Conservation (phyloP, 257 asterid species). For the Solanum ossicruentum region DNA sequence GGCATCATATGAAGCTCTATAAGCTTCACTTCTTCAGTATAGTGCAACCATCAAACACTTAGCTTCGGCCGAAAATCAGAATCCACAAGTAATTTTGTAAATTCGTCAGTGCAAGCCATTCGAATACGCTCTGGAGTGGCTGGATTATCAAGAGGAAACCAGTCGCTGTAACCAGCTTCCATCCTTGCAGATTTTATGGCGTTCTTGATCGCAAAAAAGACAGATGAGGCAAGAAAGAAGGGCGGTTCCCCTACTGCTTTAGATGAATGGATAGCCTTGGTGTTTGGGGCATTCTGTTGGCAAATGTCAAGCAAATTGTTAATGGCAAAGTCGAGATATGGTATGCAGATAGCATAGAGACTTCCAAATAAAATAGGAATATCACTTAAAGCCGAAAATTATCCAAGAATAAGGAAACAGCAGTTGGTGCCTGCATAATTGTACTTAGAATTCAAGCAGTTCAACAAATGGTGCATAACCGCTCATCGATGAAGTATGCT, state of each 20-base stretch:
- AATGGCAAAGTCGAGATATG: neutral
- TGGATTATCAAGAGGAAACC: constrained; percentile 89
- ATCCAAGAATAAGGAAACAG: neutral
- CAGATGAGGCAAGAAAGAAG: constrained; percentile 73
- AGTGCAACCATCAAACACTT: constrained; percentile 25
- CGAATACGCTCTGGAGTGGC: constrained; percentile 97
- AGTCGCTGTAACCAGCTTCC: constrained; percentile 50
- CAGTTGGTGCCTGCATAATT: neutral
- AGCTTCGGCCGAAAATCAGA: constrained; percentile 55
- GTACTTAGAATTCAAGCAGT: neutral
- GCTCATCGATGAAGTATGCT: neutral
- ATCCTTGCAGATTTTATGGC: constrained; percentile 75
- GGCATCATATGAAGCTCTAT: neutral
- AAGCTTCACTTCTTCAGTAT: neutral
- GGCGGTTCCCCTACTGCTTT: constrained; percentile 99
- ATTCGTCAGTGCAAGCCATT: constrained; percentile 81
- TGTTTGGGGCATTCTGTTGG: constrained; percentile 69
- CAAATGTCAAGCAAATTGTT: neutral
- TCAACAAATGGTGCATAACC: neutral
- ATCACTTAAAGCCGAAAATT: neutral
- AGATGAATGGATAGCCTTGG: constrained; percentile 79
- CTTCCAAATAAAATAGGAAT: neutral
- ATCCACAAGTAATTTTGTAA: constrained; percentile 34
- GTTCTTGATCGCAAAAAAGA: constrained; percentile 77
- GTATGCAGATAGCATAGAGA: neutral